Base-by-base conservation (phyloP, 306 rosid genomes). In the Rosa rugosa region DNA sequence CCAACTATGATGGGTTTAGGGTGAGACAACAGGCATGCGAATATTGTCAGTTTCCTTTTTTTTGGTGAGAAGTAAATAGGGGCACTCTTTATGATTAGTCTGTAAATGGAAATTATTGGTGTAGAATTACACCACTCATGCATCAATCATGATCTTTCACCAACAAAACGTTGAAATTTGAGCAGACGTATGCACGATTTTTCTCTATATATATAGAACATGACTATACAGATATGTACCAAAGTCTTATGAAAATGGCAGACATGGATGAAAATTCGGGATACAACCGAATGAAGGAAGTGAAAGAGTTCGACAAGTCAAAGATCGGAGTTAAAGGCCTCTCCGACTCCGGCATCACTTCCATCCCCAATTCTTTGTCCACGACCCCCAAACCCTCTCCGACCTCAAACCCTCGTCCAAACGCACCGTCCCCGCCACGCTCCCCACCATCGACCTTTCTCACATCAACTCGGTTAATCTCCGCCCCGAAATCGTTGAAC, bases 241-340 rank as follows among this genome's bases (percentile, higher is more conserved):
- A 12, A 47, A 38, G 41, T 38, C 41, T 38, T 38, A 38, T 11
- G 16, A 12, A 47, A 47, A 56, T 56, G 63, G 63, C 12, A 38
- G 51, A 6, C 41, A 12, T 54, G 8, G 71, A 20, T 62, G 74
- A 65, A 27, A 13, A 18, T 41, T 53, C 47, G 7, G 16, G 12
- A 12, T 80, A 77, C 47, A 77, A 84, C 49, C 81, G 84, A 42
- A 47, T 77, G 75, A 80, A 75, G 66, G 86, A 82, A 18, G 79
- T 84, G 69, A 87, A 69, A 34, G 80, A 82, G 40, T 87, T 87
- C 27, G 88, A 82, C 23, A 79, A 87, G 4, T 87, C 90, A 63
- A 87, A 82, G 77, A 77, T 82, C 4, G 90, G 90, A 66, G 90
- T 84, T 4, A 87, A 87, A 13, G 88, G 88, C 69, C 86, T 84